Conservation (phyloP, 352 stramenopile species). For the Pythium periplocum region DNA sequence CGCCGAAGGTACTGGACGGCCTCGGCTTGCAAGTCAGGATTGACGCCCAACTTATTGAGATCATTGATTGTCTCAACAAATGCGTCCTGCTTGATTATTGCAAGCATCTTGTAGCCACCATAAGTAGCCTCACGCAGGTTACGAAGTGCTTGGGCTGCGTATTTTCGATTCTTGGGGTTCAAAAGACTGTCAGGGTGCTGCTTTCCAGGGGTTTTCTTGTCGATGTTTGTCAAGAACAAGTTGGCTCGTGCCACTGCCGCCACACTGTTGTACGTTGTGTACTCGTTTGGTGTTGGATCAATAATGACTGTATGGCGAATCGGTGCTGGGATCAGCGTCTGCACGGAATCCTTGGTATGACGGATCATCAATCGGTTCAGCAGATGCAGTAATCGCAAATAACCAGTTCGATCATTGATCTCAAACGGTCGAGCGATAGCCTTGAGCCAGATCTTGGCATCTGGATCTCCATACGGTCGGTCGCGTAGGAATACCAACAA, state of each 20-base stretch:
- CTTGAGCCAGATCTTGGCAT: constrained; percentile 74
- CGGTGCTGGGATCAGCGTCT: constrained; percentile 34
- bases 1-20: constrained; percentile 55
- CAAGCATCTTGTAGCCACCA: constrained; percentile 37
- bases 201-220: constrained; percentile 48
- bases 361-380: constrained; percentile 92
- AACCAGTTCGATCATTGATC: constrained; percentile 40
- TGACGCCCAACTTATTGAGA: constrained; percentile 27
- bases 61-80: constrained; percentile 62
- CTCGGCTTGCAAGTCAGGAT: constrained; percentile 31
- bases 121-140: constrained; percentile 65
- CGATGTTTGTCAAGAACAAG: constrained; percentile 72
- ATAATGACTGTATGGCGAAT: constrained; percentile 24
- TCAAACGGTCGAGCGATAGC: constrained; percentile 76
- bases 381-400: constrained; percentile 74
- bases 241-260: constrained; percentile 58
- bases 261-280: constrained; percentile 69
- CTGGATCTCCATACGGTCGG: constrained; percentile 66
- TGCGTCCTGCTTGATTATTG: constrained; percentile 30
- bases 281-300: constrained; percentile 62
- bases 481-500: constrained; percentile 91
- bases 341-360: constrained; percentile 92
- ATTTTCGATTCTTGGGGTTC: constrained; percentile 63
- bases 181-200: constrained; percentile 67
- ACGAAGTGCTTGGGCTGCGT: constrained; percentile 44